Conservation (phyloP, 2,329 filamentous ascomycete species). For the Biscogniauxia marginata region DNA sequence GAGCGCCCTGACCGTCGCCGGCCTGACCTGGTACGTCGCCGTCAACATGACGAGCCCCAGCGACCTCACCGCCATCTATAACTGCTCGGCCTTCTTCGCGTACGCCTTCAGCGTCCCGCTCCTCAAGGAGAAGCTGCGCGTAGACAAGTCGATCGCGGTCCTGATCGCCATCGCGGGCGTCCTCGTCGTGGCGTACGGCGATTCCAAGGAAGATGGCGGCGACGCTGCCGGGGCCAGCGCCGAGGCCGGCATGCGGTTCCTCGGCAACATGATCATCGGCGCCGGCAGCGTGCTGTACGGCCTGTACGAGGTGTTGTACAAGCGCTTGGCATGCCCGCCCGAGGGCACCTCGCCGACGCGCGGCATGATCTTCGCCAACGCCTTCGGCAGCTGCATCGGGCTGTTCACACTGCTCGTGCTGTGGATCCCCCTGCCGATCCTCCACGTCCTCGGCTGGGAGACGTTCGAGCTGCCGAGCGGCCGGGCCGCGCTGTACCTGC, state of each 20-base stretch:
- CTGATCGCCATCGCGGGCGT: conserved; percentile 85
- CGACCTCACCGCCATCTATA: conserved; percentile 97
- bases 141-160: conserved; percentile 85
- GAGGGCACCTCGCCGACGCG: conserved; percentile 80
- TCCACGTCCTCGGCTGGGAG: conserved; percentile 79
- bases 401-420: conserved; percentile 81
- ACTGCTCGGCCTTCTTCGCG: conserved; percentile 97
- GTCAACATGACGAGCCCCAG: conserved; percentile 90
- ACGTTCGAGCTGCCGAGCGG: conserved; percentile 78
- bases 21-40: conserved; percentile 92
- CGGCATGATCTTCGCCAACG: conserved; percentile 95
- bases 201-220: conserved; percentile 52
- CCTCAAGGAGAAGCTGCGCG: conserved; percentile 77
- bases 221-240: conserved; percentile 27
- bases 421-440: conserved; percentile 85
- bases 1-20: conserved; percentile 81
- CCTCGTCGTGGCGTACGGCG: conserved; percentile 92
- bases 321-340: conserved; percentile 87
- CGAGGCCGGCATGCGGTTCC: conserved; percentile 61
- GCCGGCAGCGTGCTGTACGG: conserved; percentile 90
- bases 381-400: conserved; percentile 85
- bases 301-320: conserved; percentile 96
- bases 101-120: conserved; percentile 95
- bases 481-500: conserved; percentile 74
- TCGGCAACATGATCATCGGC: conserved; percentile 91